Conservation (phyloP, 2,329 filamentous ascomycete species). For the Shiraia bambusicola region DNA sequence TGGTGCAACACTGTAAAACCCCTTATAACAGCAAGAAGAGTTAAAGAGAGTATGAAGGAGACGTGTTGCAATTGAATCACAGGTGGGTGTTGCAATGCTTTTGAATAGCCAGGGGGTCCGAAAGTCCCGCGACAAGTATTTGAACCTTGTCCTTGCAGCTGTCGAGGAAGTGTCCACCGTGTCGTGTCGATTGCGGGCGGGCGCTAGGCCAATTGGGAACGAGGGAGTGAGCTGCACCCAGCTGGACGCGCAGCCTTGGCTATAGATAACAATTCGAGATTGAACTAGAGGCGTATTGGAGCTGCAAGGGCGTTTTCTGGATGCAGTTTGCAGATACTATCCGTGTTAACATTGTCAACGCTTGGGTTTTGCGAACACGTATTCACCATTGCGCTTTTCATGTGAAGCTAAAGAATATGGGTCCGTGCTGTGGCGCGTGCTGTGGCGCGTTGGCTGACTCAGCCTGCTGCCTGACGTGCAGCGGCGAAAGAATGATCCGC, state of each 20-base stretch:
- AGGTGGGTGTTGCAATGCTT: conserved; percentile 25
- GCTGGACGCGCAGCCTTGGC: too few species aligned
- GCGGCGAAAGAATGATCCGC: conserved; percentile 6
- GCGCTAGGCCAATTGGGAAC: conserved; percentile 25
- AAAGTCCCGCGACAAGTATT: conserved; percentile 20
- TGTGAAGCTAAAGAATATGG: conserved; percentile 2
- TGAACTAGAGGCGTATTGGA: too few species aligned
- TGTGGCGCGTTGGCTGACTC: conserved; percentile 1
- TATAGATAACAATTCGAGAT: too few species aligned
- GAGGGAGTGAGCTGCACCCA: conserved; percentile 15
- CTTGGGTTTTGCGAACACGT: conserved; percentile 3
- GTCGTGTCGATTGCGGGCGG: conserved; percentile 15
- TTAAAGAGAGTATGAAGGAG: conserved; percentile 42
- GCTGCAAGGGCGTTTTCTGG: too few species aligned
- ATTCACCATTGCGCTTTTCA: conserved; percentile 11
- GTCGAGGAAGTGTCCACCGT: conserved; percentile 28
- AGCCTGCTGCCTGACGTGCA: not conserved
- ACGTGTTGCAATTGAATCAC: conserved; percentile 23
- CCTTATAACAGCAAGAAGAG: conserved; percentile 11
- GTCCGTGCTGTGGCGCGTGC: conserved; percentile 9
- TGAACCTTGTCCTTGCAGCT: conserved; percentile 30
- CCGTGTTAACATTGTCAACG: not conserved
- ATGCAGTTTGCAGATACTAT: not conserved
- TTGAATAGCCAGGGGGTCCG: conserved; percentile 26
- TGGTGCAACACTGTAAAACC: conserved; percentile 7